phyloP scores from a whole-genome alignment of 2,329 filamentous ascomycete genomes.

The Tolypocladium pustulatum region DNA sequence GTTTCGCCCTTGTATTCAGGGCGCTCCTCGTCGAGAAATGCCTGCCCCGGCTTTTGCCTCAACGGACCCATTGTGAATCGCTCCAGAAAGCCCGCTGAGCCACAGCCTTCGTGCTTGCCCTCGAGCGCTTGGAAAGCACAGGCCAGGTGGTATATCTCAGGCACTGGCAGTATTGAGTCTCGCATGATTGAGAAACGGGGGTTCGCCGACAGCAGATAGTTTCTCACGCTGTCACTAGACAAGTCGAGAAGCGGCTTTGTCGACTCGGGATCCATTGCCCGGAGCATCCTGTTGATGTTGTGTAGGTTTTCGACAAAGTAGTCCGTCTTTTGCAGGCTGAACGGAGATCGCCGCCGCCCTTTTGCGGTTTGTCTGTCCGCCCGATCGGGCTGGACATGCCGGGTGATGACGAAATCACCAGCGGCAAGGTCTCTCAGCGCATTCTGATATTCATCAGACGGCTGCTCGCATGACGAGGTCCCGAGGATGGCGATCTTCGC shows the following conservation, averaged over 20 bases:
- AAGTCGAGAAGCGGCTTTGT: slow-evolving; percentile 4
- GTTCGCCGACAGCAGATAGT: slow-evolving; percentile 15
- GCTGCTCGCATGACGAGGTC: slow-evolving; percentile 52
- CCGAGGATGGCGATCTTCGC: slow-evolving; percentile 68
- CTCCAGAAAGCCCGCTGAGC: slow-evolving; percentile 16
- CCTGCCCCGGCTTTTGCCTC: slow-evolving; percentile 18
- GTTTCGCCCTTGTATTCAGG: slow-evolving; percentile 11
- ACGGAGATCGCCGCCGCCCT: background rate
- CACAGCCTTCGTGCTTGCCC: slow-evolving; percentile 9
- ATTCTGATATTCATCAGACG: slow-evolving; percentile 29
- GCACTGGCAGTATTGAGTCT: slow-evolving; percentile 24
- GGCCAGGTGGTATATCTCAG: slow-evolving; percentile 29
- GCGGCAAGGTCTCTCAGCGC: slow-evolving; percentile 27
- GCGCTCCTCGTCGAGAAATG: slow-evolving; percentile 18
- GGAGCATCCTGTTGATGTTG: slow-evolving; percentile 37
- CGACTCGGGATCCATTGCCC: slow-evolving; percentile 19
- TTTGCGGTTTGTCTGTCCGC: slow-evolving; percentile 7
- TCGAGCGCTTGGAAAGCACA: slow-evolving; percentile 17
- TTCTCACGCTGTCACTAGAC: slow-evolving; percentile 13
- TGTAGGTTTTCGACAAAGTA: slow-evolving; percentile 32
- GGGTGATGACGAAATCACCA: slow-evolving; percentile 29
- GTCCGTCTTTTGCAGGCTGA: slow-evolving; percentile 24
- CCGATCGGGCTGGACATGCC: slow-evolving; percentile 20
- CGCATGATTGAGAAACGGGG: slow-evolving; percentile 18
- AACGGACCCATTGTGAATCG: slow-evolving; percentile 22